Evolutionary conservation across 805 yeast species (phyloP), one percentile per base, ranked within the genome.

Genomic region (Candida koratica): DNA sequence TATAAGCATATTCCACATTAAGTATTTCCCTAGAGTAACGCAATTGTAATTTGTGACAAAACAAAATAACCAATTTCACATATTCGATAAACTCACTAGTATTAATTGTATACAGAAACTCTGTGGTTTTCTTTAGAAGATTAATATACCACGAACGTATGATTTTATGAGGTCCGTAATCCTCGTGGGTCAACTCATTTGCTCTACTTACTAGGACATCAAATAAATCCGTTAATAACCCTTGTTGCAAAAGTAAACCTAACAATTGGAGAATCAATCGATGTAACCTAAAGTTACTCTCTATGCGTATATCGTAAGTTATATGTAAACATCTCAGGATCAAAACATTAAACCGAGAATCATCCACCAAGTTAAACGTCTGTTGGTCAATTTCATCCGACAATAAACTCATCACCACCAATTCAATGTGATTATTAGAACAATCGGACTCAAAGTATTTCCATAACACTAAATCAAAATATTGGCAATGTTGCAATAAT

Each of bases 341-440:
- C 5, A 43, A 28, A 17, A 19, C 24, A 44, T 34, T 31, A 9
- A 52, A 40, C 34, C 62, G 58, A 28, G 49, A 53, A 3, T 34
- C 44, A 10, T 44, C 45, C 22, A 57, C 7, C 26, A 32, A 12
- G 2, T n/a, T 40, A 53, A 26, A 19, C 40, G 31, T 19, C 3
- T 19, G 9, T 3, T 19, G 17, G 6, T 6, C 17, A 8, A 19
- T 29, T 4, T 35, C 29, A 19, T 41, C 39, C 15, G 47, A 43
- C 6, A 36, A 38, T 3, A 49, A 11, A 9, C 55, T 32, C 4
- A 43, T 26, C 1, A 42, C 57, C 52, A 69, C 49, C 31, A 61
- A 46, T 24, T 63, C 61, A 4, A 71, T 51, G 44, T 72, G 76
- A 17, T 56, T 60, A 29, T 57, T 49, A 3, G 71, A 53, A 6